A percentile compares a stretch with the other conserved stretches of the same genome.
Conservation (phyloP, 352 stramenopile species). For the Phytophthora vignae region DNA sequence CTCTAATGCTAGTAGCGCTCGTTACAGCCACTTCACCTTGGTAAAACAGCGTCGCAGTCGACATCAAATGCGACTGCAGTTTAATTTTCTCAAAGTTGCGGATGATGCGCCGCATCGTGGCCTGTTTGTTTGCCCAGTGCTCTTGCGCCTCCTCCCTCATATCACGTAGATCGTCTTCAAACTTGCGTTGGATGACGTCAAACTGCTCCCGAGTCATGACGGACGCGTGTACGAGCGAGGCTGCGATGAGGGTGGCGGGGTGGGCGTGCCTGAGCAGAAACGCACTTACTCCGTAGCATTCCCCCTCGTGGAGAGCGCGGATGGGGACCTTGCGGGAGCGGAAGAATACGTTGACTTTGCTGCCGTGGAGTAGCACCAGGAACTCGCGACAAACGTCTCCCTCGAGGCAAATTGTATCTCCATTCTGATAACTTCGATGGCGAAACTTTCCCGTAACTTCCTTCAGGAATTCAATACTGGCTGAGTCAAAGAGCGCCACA, state of each 20-base stretch:
- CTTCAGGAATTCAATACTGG: conserved; percentile 75
- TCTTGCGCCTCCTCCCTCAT: conserved; percentile 58
- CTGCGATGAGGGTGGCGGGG: conserved; percentile 54
- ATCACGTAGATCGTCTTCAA: conserved; percentile 59
- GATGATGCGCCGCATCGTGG: conserved; percentile 37
- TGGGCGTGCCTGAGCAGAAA: conserved; percentile 65
- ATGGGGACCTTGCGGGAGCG: conserved; percentile 55
- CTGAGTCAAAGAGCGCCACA: conserved; percentile 66
- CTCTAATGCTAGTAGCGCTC: neutral
- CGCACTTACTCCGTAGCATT: conserved; percentile 76
- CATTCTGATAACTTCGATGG: conserved; percentile 73
- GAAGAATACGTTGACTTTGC: conserved; percentile 73
- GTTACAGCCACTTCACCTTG: conserved; percentile 39
- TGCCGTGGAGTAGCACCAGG: conserved; percentile 64
- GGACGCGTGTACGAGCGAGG: conserved; percentile 62
- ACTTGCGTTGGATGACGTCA: conserved; percentile 68
- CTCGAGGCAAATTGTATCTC: conserved; percentile 73
- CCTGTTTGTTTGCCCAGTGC: conserved; percentile 52
- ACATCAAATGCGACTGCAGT: conserved; percentile 60
- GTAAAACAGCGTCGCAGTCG: conserved; percentile 62
- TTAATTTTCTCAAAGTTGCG: conserved; percentile 64
- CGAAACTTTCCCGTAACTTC: conserved; percentile 85
- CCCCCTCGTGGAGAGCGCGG: conserved; percentile 62
- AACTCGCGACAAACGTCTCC: conserved; percentile 79
- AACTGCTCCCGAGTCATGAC: conserved; percentile 84